A percentile compares a stretch with the other conserved stretches of the same genome.
These are phyloP conservation scores for Arachis hypogaea DNA, from an alignment of 306 rosid genomes.

Conservation along the genomic window DNA sequence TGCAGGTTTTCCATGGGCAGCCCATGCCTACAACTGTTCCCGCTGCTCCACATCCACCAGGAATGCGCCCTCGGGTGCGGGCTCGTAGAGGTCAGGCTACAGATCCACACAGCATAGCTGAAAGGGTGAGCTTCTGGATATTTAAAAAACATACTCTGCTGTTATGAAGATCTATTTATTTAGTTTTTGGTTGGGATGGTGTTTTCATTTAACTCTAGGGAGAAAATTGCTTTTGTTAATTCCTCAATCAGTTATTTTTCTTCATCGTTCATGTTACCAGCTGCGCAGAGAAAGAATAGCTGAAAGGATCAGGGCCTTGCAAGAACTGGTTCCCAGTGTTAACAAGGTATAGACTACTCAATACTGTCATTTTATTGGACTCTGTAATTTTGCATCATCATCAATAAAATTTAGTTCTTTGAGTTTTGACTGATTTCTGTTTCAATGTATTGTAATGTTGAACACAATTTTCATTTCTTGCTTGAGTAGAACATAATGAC, in stretches of 20 bases:
- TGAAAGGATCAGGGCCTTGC: constrained; percentile 96
- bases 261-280: constrained; percentile 46
- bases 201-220: constrained; percentile 14
- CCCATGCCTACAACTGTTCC: constrained; percentile 66
- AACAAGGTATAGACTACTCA: constrained; percentile 67
- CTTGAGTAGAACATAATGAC: constrained; percentile 13
- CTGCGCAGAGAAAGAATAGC: constrained; percentile 98
- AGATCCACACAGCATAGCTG: constrained; percentile 99
- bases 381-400: constrained; percentile 25
- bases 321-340: constrained; percentile 94
- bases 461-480: background rate
- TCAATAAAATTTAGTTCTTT: constrained; percentile 11
- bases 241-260: constrained; percentile 3
- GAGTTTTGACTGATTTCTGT: background rate
- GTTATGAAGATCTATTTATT: background rate
- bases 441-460: too few species aligned
- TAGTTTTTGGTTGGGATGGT: background rate
- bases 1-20: constrained; percentile 84
- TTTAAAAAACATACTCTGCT: constrained; percentile 11
- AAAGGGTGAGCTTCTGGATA: constrained; percentile 65
- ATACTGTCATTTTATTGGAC: constrained; percentile 19
- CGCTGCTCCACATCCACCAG: constrained; percentile 79
- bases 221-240: constrained; percentile 12
- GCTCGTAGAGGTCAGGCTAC: constrained; percentile 99
- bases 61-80: constrained; percentile 95